A percentile compares a stretch with the other conserved stretches of the same genome.
Evolutionary conservation across 495 filamentous ascomycete species (phyloP).

Genomic region (Hypoxylon intermedium): DNA sequence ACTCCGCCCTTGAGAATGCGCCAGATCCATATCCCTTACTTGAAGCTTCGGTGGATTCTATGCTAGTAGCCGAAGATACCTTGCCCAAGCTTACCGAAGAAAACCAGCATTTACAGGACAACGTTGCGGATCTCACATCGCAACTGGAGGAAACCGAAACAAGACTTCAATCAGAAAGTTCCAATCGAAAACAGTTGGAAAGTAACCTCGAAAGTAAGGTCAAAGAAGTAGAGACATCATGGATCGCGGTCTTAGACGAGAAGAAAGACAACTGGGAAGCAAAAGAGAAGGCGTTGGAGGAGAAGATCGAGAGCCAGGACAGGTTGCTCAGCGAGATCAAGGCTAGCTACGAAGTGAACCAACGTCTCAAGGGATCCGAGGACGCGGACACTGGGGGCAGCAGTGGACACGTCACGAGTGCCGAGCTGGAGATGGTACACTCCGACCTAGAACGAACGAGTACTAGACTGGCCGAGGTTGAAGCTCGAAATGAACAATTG

Average conservation of each 20-base stretch:
- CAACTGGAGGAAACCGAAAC: slow-evolving; percentile 88
- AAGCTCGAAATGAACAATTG: slow-evolving; percentile 93
- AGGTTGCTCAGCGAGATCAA: slow-evolving; percentile 91
- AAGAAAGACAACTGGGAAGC: slow-evolving; percentile 96
- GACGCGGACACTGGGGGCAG: slow-evolving; percentile 59
- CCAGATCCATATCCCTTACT: slow-evolving; percentile 96
- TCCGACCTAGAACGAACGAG: slow-evolving; percentile 92
- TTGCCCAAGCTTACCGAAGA: slow-evolving; percentile 85
- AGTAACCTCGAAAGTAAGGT: slow-evolving; percentile 75
- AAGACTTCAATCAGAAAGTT: slow-evolving; percentile 74
- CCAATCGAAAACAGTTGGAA: slow-evolving; percentile 75
- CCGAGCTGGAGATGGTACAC: slow-evolving; percentile 91
- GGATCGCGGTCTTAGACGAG: slow-evolving; percentile 90
- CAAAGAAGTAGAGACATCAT: slow-evolving; percentile 87
- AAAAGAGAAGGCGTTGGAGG: slow-evolving; percentile 89
- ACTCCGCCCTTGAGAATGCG: slow-evolving; percentile 91
- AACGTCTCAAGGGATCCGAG: slow-evolving; percentile 78
- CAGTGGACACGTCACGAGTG: slow-evolving; percentile 73
- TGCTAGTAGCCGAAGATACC: slow-evolving; percentile 88
- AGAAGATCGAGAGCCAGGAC: slow-evolving; percentile 94
- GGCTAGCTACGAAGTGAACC: slow-evolving; percentile 95
- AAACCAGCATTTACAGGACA: slow-evolving; percentile 83
- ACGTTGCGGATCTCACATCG: slow-evolving; percentile 79
- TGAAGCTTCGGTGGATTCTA: slow-evolving; percentile 93
- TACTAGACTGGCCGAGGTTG: slow-evolving; percentile 84